Evolutionary conservation across 495 filamentous ascomycete genomes (phyloP).

Genomic region (Aspergillus cristatus): DNA sequence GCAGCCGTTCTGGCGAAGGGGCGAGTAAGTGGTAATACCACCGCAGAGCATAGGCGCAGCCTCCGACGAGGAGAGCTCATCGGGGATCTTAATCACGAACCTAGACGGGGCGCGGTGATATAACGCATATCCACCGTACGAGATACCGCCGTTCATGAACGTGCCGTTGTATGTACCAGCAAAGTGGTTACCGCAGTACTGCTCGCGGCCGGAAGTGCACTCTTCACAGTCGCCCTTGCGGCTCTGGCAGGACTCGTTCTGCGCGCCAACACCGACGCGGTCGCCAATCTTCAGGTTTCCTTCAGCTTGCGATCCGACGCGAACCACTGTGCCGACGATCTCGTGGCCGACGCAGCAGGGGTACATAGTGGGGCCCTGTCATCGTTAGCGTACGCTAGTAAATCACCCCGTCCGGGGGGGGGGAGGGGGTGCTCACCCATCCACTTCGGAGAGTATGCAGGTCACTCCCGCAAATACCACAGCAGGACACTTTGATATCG

Average conservation of each 20-base stretch:
- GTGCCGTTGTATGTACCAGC: constrained; percentile 14
- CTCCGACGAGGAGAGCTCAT: constrained; percentile 31
- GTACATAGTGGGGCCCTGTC: constrained; percentile 41
- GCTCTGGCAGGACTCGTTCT: constrained; percentile 53
- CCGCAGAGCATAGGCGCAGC: constrained; percentile 75
- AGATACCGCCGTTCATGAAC: constrained; percentile 38
- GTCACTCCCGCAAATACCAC: constrained; percentile 37
- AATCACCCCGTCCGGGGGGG: too few species aligned
- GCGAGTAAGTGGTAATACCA: constrained; percentile 62
- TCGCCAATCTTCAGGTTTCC: constrained; percentile 62
- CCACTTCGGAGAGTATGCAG: constrained; percentile 58
- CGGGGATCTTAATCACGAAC: constrained; percentile 68
- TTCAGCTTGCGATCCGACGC: constrained; percentile 56
- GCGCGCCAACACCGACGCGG: constrained; percentile 72
- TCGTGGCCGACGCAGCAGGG: constrained; percentile 68
- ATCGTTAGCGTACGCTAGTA: background rate
- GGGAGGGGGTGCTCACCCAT: constrained; percentile 39
- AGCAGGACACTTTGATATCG: constrained; percentile 23
- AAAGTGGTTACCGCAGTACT: constrained; percentile 51
- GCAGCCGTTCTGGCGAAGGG: constrained; percentile 55
- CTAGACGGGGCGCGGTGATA: constrained; percentile 59
- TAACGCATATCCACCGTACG: constrained; percentile 54
- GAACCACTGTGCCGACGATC: constrained; percentile 65
- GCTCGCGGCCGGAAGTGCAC: constrained; percentile 46
- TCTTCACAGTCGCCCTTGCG: constrained; percentile 47